phyloP scores from a whole-genome alignment of 257 asterid species.

The Craterostigma plantagineum region DNA sequence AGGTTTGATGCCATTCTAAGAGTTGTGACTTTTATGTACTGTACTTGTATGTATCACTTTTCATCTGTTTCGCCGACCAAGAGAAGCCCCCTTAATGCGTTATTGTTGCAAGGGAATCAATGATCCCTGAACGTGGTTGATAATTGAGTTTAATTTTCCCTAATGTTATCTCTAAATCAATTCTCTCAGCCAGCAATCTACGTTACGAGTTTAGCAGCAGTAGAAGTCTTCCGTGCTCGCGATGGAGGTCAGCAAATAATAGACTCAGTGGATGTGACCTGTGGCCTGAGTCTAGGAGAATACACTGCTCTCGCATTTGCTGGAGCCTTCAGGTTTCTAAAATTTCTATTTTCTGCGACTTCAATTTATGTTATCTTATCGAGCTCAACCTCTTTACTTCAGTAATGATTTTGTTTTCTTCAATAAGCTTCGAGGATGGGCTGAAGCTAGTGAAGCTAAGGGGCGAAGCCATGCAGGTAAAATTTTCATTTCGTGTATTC shows the following conservation, averaged over 20 bases:
- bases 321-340: slow-evolving; percentile 68
- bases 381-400: slow-evolving; percentile 4
- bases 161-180: background rate
- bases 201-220: slow-evolving; percentile 96
- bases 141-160: no score
- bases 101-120: no score
- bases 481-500: slow-evolving; percentile 4
- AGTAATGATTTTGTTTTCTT: slow-evolving; percentile 10
- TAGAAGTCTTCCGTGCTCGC: slow-evolving; percentile 83
- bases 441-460: slow-evolving; percentile 81
- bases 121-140: no score
- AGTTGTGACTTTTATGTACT: slow-evolving; percentile 6
- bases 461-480: slow-evolving; percentile 97
- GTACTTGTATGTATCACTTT: no score
- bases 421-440: slow-evolving; percentile 84
- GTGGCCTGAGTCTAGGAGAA: slow-evolving; percentile 97
- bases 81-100: no score
- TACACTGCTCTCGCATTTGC: slow-evolving; percentile 98
- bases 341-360: background rate
- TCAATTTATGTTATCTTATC: background rate
- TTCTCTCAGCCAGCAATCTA: slow-evolving; percentile 75
- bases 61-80: no score
- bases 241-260: slow-evolving; percentile 89
- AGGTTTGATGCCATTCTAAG: slow-evolving; percentile 29
- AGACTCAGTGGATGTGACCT: slow-evolving; percentile 80